Evolutionary conservation across 2,329 filamentous ascomycete genomes (phyloP).

Genomic region (Fusarium pilosicola): DNA sequence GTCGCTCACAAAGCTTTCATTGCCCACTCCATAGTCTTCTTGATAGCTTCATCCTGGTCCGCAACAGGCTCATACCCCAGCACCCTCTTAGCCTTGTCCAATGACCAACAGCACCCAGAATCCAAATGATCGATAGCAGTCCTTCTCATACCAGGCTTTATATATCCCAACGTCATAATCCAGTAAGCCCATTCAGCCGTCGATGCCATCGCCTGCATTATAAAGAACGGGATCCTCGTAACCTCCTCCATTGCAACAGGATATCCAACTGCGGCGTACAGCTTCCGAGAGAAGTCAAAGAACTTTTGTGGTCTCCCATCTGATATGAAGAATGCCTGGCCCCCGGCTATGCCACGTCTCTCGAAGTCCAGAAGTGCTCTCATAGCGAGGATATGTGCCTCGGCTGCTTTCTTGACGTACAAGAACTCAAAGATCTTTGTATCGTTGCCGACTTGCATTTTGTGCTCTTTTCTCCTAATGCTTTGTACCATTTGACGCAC

Average conservation of each 20-base stretch:
- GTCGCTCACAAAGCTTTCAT: background rate
- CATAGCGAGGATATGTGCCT: background rate
- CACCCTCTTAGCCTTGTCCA: background rate
- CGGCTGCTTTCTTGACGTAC: background rate
- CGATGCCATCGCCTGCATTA: background rate
- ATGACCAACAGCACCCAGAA: background rate
- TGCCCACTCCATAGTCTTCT: background rate
- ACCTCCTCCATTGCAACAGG: background rate
- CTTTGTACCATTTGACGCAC: background rate
- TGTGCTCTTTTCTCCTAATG: background rate
- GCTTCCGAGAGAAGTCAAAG: background rate
- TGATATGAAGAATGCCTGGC: background rate
- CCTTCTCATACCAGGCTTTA: background rate
- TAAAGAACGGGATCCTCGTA: background rate
- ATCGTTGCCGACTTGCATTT: background rate
- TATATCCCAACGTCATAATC: background rate
- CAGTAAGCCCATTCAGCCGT: conserved; percentile 1
- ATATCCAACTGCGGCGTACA: background rate
- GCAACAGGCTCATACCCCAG: background rate
- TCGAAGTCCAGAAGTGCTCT: background rate
- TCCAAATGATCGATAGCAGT: background rate
- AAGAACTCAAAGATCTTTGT: background rate
- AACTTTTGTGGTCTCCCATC: background rate
- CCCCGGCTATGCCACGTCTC: background rate
- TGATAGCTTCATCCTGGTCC: background rate